phyloP scores from a whole-genome alignment of 2,329 filamentous ascomycete species.

The Emergomyces pasteurianus region DNA sequence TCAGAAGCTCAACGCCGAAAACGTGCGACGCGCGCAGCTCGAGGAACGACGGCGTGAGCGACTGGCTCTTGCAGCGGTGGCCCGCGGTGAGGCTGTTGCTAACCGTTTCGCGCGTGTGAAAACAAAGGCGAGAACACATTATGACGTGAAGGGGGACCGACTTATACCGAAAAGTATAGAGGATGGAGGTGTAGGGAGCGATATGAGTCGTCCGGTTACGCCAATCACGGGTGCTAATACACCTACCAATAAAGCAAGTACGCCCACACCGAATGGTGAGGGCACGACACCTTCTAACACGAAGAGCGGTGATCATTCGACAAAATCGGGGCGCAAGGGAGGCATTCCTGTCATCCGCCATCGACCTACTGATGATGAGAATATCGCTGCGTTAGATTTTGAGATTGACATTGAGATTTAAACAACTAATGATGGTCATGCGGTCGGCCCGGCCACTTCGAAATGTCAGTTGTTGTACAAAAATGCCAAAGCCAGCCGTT shows the following conservation, averaged over 20 bases:
- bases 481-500: neutral
- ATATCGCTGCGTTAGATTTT: conserved; percentile 78
- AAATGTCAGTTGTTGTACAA: neutral
- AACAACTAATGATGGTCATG: neutral
- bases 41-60: conserved; percentile 59
- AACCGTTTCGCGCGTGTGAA: conserved; percentile 49
- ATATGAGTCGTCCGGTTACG: conserved; percentile 37
- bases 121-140: conserved; percentile 55
- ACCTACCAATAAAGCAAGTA: conserved; percentile 41
- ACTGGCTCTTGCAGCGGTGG: conserved; percentile 48
- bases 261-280: conserved; percentile 43
- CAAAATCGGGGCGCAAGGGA: conserved; percentile 31
- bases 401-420: conserved; percentile 85
- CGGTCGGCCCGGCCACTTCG: neutral
- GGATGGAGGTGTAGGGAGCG: conserved; percentile 14
- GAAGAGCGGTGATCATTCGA: conserved; percentile 17
- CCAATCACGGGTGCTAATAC: conserved; percentile 40
- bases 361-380: conserved; percentile 78
- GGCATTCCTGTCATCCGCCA: conserved; percentile 58
- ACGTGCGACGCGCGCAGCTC: conserved; percentile 80
- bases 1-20: conserved; percentile 71
- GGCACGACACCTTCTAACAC: conserved; percentile 16
- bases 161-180: conserved; percentile 21
- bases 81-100: conserved; percentile 49
- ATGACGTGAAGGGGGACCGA: conserved; percentile 46